phyloP scores from a whole-genome alignment of 192 early-diverging fungal species.

The Helicostylum pulchrum region DNA sequence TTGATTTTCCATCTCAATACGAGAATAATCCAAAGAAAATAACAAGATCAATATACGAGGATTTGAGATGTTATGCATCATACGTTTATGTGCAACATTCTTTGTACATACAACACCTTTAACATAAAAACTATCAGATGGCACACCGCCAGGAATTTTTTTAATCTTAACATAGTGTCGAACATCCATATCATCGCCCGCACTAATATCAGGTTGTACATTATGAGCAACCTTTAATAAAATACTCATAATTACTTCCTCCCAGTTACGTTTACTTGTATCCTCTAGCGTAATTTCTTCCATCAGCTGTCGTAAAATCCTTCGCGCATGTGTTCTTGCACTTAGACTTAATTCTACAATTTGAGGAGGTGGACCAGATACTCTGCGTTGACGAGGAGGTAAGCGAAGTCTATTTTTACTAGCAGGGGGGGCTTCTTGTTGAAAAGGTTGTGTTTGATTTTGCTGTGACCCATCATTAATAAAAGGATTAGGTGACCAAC shows the following conservation, averaged over 20 bases:
- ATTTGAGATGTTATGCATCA: conserved; percentile 62
- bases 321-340: conserved; percentile 65
- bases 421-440: background rate
- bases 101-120: conserved; percentile 93
- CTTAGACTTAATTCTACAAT: conserved; percentile 58
- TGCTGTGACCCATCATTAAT: conserved; percentile 30
- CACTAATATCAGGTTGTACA: conserved; percentile 61
- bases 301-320: conserved; percentile 69
- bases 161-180: conserved; percentile 93
- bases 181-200: conserved; percentile 84
- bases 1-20: conserved; percentile 64
- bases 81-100: conserved; percentile 86
- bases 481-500: conserved; percentile 22
- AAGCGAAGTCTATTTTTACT: background rate
- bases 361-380: conserved; percentile 24
- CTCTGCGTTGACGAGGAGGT: conserved; percentile 28
- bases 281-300: conserved; percentile 55
- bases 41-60: conserved; percentile 86
- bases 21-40: conserved; percentile 82
- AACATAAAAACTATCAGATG: conserved; percentile 79
- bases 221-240: conserved; percentile 62
- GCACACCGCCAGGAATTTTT: conserved; percentile 84
- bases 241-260: conserved; percentile 67
- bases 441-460: conserved; percentile 6
- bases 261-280: conserved; percentile 51